Evolutionary conservation across 83 land plant species (phyloP), one percentile per base, ranked within the genome.

Genomic region (Picea mariana): DNA sequence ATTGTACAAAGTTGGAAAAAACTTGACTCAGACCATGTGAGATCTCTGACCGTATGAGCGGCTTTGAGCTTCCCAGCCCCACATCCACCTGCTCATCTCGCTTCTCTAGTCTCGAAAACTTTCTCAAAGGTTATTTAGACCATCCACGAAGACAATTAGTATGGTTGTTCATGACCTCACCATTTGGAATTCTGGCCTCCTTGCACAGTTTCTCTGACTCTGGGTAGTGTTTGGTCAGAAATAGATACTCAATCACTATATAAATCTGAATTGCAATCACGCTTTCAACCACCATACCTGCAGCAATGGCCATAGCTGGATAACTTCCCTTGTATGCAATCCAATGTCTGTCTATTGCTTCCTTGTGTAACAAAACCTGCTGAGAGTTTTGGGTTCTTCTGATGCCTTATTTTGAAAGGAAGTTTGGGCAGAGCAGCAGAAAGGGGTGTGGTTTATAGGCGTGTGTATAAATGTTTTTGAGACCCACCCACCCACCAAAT

Each of bases 361-460:
- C 68, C 26, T 23, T 66, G 31, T 21, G 12, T 66, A 11, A 66
- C 26, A 66, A 26, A 11, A 66, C 68, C 68, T 23, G 68, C 26
- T 26, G 23, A 52, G 58, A 3, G 58, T 52, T 11, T 11, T 52
- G 58, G 58, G 58, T 52, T 11, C 58, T 52, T 11, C 58, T 52
- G 58, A 52, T 52, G 58, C 68, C 68, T n/a, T 75, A 49, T 23
- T 27, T 52, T 49, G 78, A 75, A 75, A 75, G 78, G 9, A 75
- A 75, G 78, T 27, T 18, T 13, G 1, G 12, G 61, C 26, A 24
- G 55, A 75, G 62, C 60, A 75, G 24, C 23, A 49, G 78, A 23
- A 58, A 6, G 61, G 61, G 40, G n/a, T 38, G 20, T 16, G 17
- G 75, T 69, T 8, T 9, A 38, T 9, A 52, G 1, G 75, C 38